phyloP scores from a whole-genome alignment of 805 yeast genomes.

The Lipomyces lipofer region DNA sequence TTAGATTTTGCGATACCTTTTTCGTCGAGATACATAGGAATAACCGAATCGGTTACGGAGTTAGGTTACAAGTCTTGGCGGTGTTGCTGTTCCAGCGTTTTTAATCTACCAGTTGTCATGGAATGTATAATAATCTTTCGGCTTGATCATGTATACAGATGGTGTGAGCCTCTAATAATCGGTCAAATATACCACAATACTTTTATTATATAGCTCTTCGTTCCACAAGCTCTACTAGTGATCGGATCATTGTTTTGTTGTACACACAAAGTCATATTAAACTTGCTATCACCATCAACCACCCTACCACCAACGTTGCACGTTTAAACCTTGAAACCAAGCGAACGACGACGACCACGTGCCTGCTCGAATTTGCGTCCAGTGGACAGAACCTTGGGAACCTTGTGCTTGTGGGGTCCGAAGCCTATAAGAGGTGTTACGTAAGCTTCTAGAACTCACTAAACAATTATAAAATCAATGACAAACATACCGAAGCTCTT shows the following conservation, averaged over 20 bases:
- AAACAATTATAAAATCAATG: no score
- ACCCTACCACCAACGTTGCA: slow-evolving; percentile 2
- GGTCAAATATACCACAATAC: no score
- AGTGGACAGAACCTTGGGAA: slow-evolving; percentile 94
- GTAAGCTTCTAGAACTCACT: no score
- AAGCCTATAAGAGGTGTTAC: slow-evolving; percentile 47
- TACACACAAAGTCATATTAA: slow-evolving; percentile 1
- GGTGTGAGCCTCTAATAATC: no score
- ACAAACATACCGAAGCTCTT: slow-evolving; percentile 78
- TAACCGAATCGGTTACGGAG: no score
- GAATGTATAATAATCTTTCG: no score
- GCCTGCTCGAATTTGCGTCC: slow-evolving; percentile 99
- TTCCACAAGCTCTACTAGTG: not conserved
- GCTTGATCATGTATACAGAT: no score
- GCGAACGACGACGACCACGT: slow-evolving; percentile 99
- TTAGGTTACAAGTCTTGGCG: no score
- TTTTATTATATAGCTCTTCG: slow-evolving; percentile 2
- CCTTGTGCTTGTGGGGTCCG: slow-evolving; percentile 99
- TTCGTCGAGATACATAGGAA: no score
- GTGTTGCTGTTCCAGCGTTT: no score
- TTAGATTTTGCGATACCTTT: no score
- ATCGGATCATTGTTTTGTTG: slow-evolving; percentile 1
- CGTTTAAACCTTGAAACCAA: slow-evolving; percentile 99
- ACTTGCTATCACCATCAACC: slow-evolving; percentile 2
- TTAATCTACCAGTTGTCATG: no score